These are phyloP conservation scores for Leccinum subspadiceum DNA, from an alignment of 1,284 basidiomycete genomes.

Conservation along the genomic window DNA sequence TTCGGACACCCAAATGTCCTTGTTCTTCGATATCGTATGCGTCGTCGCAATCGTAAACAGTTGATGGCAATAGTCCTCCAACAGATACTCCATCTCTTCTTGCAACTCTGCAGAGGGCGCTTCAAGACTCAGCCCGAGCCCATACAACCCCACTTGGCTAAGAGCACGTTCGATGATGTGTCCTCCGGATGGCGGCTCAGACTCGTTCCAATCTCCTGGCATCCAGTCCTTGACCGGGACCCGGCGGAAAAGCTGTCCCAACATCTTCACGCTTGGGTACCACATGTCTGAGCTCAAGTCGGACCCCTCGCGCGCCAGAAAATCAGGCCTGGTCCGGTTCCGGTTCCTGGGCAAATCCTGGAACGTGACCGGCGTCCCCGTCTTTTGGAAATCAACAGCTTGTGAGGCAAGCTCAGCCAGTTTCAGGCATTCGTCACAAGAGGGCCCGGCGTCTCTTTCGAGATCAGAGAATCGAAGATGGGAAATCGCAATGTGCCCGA, in stretches of 20 bases:
- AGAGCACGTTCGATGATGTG: constrained; percentile 25
- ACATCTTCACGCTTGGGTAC: constrained; percentile 39
- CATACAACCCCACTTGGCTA: constrained; percentile 19
- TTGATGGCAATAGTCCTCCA: constrained; percentile 37
- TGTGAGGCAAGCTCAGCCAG: constrained; percentile 68
- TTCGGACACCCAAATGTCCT: constrained; percentile 36
- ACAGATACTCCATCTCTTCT: constrained; percentile 37
- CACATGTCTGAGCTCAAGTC: constrained; percentile 23
- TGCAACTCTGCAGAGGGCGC: constrained; percentile 27
- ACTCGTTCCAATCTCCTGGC: constrained; percentile 25
- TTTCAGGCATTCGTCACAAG: constrained; percentile 46
- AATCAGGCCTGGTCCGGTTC: constrained; percentile 38
- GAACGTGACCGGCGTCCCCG: constrained; percentile 54
- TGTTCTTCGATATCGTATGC: constrained; percentile 36
- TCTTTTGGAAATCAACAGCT: constrained; percentile 71
- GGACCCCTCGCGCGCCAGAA: constrained; percentile 39
- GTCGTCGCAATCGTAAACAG: constrained; percentile 36
- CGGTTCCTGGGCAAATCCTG: constrained; percentile 46
- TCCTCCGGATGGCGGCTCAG: constrained; percentile 29
- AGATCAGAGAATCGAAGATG: constrained; percentile 60
- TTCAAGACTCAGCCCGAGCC: constrained; percentile 30
- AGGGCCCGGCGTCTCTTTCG: constrained; percentile 38
- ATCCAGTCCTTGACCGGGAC: constrained; percentile 35
- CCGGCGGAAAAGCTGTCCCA: constrained; percentile 40
- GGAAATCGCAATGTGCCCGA: constrained; percentile 56